Evolutionary conservation across 1,284 basidiomycete species (phyloP), one percentile per base, ranked within the genome.

Genomic region (Coriolopsis trogii): DNA sequence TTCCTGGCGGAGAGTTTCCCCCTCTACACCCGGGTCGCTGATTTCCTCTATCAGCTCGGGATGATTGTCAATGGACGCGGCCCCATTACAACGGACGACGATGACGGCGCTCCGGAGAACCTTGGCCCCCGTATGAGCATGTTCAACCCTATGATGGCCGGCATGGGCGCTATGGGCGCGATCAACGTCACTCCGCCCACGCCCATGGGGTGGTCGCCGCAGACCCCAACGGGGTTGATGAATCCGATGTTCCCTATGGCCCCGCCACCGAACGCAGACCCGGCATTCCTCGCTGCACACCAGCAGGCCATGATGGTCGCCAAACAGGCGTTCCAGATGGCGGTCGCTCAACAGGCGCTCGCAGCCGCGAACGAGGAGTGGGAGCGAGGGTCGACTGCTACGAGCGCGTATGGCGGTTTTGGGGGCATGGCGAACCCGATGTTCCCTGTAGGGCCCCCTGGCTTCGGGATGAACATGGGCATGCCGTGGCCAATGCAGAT

Each of bases 311-410:
- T 93, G 80, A 73, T 89, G 70, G 74, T 77, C 44, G 90, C 90
- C 44, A 92, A 92, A 67, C 91, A 92, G 65, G 84, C 90, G 3
- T 92, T 91, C 64, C 89, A 92, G 68, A 82, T 86, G 74, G 86
- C 89, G 9, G 87, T 91, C 41, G 90, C 90, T 5, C 90, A 91
- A 66, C 89, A 92, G 60, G 91, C 91, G 10, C 87, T 92, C 80
- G 85, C 82, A 2, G 81, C 82, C 12, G 90, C 90, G 12, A 88
- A 80, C 21, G 91, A 93, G 45, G 89, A 92, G 64, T 92, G 91
- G 91, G 91, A 93, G 64, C 82, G 89, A 34, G 79, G 82, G 9
- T 90, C 88, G 44, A 80, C 72, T 7, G 67, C 65, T 23, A 61
- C 62, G 39, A 67, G 65, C 45, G 73, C 70, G 64, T 60, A 70